Evolutionary conservation across 1,284 basidiomycete genomes (phyloP).

Genomic region (Melampsora americana): DNA sequence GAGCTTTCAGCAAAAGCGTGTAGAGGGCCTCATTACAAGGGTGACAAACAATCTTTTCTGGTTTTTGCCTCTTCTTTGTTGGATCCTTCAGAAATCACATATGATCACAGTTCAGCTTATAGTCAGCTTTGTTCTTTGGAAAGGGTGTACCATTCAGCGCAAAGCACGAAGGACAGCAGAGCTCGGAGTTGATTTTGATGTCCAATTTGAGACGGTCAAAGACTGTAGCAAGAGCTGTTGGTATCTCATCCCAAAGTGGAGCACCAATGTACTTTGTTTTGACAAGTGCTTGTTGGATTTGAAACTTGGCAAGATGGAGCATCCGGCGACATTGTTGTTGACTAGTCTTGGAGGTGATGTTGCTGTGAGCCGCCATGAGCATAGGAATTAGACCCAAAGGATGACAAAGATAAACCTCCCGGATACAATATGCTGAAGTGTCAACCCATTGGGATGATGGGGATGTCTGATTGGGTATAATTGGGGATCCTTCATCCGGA

Average conservation of each 20-base stretch:
- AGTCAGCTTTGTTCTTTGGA: background rate
- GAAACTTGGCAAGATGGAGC: background rate
- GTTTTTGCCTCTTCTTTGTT: background rate
- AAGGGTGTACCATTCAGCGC: background rate
- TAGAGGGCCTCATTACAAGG: background rate
- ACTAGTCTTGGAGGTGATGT: no score
- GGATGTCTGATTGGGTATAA: no score
- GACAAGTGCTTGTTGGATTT: background rate
- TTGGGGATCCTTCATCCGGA: no score
- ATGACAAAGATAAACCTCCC: no score
- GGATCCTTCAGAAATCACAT: background rate
- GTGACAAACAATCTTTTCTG: background rate
- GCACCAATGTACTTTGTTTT: background rate
- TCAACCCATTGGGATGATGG: no score
- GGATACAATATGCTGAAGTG: no score
- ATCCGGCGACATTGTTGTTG: background rate
- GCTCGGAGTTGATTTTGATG: background rate
- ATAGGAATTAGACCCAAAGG: no score
- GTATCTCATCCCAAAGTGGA: background rate
- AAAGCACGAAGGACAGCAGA: background rate
- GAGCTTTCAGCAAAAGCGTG: background rate
- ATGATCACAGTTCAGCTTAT: background rate
- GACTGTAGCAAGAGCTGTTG: background rate
- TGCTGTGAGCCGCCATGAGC: no score
- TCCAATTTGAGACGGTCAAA: background rate